These are phyloP conservation scores for Hyphopichia pseudoburtonii DNA, from an alignment of 1,139 yeast species.

Conservation along the genomic window DNA sequence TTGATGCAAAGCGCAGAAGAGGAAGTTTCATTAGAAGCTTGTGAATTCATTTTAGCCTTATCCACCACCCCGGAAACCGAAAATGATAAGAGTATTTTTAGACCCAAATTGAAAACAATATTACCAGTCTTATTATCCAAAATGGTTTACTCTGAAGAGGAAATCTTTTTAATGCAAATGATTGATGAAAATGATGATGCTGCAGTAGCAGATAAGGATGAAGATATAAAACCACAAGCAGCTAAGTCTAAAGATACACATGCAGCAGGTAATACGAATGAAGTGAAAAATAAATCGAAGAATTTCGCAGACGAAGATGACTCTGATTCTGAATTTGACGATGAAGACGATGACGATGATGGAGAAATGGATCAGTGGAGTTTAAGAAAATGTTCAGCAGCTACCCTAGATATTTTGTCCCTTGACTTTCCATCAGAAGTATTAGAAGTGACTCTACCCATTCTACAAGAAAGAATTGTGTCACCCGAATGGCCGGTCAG, in stretches of 20 bases:
- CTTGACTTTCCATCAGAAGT: conserved; percentile 67
- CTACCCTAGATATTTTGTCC: conserved; percentile 82
- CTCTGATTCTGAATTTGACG: conserved; percentile 57
- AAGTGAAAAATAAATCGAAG: conserved; percentile 18
- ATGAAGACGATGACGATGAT: conserved; percentile 66
- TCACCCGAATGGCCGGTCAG: conserved; percentile 82
- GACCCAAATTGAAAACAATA: conserved; percentile 58
- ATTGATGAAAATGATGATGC: conserved; percentile 73
- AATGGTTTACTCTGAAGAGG: conserved; percentile 89
- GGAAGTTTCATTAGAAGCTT: conserved; percentile 84
- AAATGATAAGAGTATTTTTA: conserved; percentile 48
- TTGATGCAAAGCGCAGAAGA: conserved; percentile 65
- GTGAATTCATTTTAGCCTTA: conserved; percentile 82
- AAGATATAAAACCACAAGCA: conserved; percentile 80
- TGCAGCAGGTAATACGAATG: conserved; percentile 23
- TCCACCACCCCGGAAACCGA: conserved; percentile 56
- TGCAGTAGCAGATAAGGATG: conserved; percentile 70
- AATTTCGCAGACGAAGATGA: conserved; percentile 34
- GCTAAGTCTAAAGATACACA: conserved; percentile 73
- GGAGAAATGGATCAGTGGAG: conserved; percentile 78
- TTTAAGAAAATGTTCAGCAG: conserved; percentile 89
- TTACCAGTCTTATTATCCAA: conserved; percentile 74
- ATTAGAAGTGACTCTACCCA: conserved; percentile 67
- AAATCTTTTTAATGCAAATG: conserved; percentile 65
- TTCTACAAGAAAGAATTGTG: conserved; percentile 67